Percentiles rank a stretch among this genome's conserved stretches.
Evolutionary conservation across 2,329 filamentous ascomycete species (phyloP).

Genomic region (Colletotrichum neosansevieriae): DNA sequence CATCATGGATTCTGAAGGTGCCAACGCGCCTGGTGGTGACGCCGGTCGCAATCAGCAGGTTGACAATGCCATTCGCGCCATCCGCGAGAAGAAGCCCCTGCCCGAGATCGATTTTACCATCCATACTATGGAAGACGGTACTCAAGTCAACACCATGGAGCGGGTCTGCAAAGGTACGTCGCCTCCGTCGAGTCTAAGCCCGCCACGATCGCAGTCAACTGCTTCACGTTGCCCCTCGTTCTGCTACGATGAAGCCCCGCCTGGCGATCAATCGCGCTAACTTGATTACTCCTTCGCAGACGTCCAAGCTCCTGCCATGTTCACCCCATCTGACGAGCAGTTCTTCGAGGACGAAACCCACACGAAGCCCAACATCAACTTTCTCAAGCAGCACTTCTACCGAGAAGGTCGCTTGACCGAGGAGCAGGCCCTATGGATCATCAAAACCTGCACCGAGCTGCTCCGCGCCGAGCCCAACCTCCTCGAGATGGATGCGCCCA

Average conservation of each 20-base stretch:
- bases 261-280: conserved; percentile 43
- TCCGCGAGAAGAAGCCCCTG: conserved; percentile 93
- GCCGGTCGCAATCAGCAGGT: conserved; percentile 72
- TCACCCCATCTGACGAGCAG: conserved; percentile 91
- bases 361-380: conserved; percentile 90
- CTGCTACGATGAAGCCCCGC: conserved; percentile 32
- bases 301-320: conserved; percentile 96
- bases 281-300: conserved; percentile 66
- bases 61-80: conserved; percentile 91
- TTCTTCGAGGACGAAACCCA: conserved; percentile 91
- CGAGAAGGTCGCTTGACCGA: conserved; percentile 96
- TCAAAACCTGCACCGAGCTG: conserved; percentile 87
- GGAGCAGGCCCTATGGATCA: conserved; percentile 96
- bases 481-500: conserved; percentile 98
- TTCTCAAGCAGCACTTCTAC: conserved; percentile 98
- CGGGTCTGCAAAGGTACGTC: conserved; percentile 95
- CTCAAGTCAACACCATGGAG: conserved; percentile 94
- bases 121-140: conserved; percentile 98
- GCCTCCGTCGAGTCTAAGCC: conserved; percentile 29
- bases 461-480: conserved; percentile 93
- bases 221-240: conserved; percentile 35
- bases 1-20: conserved; percentile 63
- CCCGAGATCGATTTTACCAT: conserved; percentile 99
- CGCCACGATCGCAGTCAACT: conserved; percentile 37
- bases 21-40: conserved; percentile 51